phyloP scores from a whole-genome alignment of 208 protist genomes.

The Porcisia deanei region DNA sequence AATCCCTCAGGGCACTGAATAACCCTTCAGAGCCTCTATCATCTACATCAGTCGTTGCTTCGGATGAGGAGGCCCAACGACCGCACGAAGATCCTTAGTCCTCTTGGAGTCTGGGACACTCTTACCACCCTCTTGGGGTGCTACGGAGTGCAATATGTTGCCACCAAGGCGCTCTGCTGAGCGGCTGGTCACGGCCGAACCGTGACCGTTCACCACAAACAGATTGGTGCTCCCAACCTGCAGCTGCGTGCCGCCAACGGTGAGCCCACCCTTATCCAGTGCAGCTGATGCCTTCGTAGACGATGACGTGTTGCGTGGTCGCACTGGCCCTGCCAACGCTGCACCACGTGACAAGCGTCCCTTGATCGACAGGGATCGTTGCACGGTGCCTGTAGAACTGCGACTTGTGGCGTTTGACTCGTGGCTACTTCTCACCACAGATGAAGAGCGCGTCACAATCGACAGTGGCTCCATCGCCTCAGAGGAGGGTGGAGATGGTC shows the following conservation, averaged over 20 bases:
- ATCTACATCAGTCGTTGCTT: conserved; percentile 6
- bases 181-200: conserved; percentile 3
- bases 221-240: conserved; percentile 2
- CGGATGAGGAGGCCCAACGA: background rate
- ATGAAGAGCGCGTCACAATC: conserved; percentile 4
- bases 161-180: conserved; percentile 17
- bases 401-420: conserved; percentile 6
- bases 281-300: background rate
- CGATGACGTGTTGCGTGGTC: background rate
- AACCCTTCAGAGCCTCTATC: too few relatives aligned
- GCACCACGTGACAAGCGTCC: conserved; percentile 23
- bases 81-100: background rate
- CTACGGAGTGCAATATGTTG: background rate
- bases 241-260: conserved; percentile 25
- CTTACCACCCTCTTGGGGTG: background rate
- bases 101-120: background rate
- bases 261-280: conserved; percentile 2
- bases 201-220: conserved; percentile 8
- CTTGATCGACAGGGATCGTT: conserved; percentile 3
- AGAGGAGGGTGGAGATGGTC: background rate
- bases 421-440: conserved; percentile 5
- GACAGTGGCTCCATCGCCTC: background rate
- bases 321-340: conserved; percentile 11
- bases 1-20: background rate
- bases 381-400: conserved; percentile 8